A percentile compares a stretch with the other conserved stretches of the same genome.
phyloP scores from a whole-genome alignment of 768 basidiomycete species.

The Suillus discolor region DNA sequence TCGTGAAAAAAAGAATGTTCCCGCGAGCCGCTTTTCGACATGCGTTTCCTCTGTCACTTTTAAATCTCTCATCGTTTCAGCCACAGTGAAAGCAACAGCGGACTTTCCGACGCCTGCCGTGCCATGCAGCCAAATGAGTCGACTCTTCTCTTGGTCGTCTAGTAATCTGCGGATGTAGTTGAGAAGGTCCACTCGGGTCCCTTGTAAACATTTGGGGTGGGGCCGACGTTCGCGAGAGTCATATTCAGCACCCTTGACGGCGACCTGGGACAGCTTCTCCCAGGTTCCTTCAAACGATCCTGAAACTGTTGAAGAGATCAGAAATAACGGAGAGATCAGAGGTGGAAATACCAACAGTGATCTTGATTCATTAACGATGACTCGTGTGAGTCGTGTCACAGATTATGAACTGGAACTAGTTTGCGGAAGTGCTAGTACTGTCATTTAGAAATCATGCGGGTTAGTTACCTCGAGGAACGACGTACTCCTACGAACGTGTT shows the following conservation, averaged over 20 bases:
- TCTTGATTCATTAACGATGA: neutral
- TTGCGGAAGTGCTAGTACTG: neutral
- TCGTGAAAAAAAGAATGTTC: neutral
- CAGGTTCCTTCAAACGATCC: conserved; percentile 2
- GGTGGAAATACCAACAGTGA: neutral
- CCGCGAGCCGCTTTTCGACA: neutral
- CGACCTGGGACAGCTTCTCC: neutral
- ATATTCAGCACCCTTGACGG: conserved; percentile 2
- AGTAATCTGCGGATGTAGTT: neutral
- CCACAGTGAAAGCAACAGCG: conserved; percentile 1
- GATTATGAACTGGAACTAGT: neutral
- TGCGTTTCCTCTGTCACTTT: neutral
- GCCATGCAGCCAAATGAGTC: neutral
- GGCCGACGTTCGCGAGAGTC: neutral
- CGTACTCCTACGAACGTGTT: neutral
- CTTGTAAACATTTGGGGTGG: neutral
- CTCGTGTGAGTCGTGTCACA: neutral
- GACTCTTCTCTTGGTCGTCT: neutral
- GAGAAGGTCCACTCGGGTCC: neutral
- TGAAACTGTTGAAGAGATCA: neutral
- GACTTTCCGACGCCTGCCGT: conserved; percentile 1
- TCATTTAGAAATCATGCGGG: neutral
- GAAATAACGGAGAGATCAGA: neutral
- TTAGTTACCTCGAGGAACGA: neutral
- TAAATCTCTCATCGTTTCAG: neutral